Evolutionary conservation across 2,329 filamentous ascomycete species (phyloP).

Genomic region (Cercospora sp.): DNA sequence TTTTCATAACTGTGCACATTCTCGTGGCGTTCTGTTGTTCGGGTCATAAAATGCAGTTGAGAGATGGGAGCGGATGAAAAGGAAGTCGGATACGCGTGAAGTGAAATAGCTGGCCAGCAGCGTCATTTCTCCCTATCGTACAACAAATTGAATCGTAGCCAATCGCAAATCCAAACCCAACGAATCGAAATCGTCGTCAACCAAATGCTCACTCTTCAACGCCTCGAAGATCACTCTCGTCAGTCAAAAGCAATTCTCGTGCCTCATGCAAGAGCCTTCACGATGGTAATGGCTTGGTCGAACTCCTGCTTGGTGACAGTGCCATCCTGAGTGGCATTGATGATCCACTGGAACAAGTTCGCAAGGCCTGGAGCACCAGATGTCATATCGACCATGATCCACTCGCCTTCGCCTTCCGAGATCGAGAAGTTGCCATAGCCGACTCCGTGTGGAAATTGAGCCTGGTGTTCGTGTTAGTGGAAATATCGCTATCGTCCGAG

Average conservation of each 20-base stretch:
- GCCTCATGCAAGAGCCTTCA: not conserved
- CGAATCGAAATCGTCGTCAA: too few species aligned
- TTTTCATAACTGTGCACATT: not conserved
- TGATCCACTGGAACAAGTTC: not conserved
- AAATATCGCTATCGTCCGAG: not conserved
- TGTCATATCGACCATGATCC: conserved; percentile 3
- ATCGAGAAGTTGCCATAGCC: not conserved
- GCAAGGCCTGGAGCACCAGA: not conserved
- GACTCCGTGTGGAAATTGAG: not conserved
- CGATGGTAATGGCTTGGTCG: not conserved
- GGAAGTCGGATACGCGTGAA: not conserved
- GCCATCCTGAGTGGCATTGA: not conserved
- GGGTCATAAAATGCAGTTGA: not conserved
- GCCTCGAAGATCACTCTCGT: not conserved
- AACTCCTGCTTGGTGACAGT: not conserved
- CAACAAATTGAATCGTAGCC: not conserved
- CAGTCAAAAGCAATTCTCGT: not conserved
- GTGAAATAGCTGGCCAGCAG: not conserved
- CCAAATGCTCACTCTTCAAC: not conserved
- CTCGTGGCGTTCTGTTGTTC: not conserved
- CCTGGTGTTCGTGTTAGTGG: not conserved
- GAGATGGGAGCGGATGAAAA: not conserved
- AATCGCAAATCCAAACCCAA: not conserved
- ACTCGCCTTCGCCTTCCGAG: not conserved
- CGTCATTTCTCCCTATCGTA: not conserved